Base-by-base conservation (phyloP, 129 eudicot genomes). In the carrot (Daucus carota) region DNA sequence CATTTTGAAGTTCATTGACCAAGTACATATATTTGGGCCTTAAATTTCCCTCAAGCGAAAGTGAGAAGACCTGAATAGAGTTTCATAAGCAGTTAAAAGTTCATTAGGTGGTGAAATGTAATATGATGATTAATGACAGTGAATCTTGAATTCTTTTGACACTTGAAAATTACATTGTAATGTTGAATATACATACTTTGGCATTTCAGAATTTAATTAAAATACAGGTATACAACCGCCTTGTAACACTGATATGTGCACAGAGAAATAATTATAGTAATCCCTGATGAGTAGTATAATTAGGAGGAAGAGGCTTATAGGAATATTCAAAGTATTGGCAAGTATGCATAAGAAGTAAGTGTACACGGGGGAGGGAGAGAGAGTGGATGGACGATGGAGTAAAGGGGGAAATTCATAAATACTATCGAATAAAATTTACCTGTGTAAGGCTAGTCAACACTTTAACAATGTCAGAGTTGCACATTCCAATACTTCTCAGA, bases 401-500 rank as follows among this genome's bases (percentile, higher is more conserved):
- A 12, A 70, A 70, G 48, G 34, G 31, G 34, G 14, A 70, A 70
- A 34, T 5, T 52, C 57, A 78, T 2, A 47, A 47, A n/a, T 71
- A n/a, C n/a, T n/a, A 71, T 47, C 8, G n/a, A 73, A 47, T 52
- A 5, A 44, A 50, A 33, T 57, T 36, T 3, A 93, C 98, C 97
- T 94, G 99, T 3, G 99, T 87, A 57, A 87, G 90, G 84, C 97
- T 91, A 66, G 99, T 94, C 28, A 87, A 82, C 36, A 94, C 90
- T 83, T 91, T 94, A 81, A 94, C 50, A 81, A 91, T 91, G 20
- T 91, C 99, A 8, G 93, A 70, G 73, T 94, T 88, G 48, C 80
- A 81, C 99, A 94, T 84, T 46, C 99, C 97, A 41, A 91, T 91
- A 83, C 99, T 91, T 83, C 99, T 84, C 66, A 94, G 79, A 76